Base-by-base conservation (phyloP, 306 rosid species). In the Fragaria ananassa region DNA sequence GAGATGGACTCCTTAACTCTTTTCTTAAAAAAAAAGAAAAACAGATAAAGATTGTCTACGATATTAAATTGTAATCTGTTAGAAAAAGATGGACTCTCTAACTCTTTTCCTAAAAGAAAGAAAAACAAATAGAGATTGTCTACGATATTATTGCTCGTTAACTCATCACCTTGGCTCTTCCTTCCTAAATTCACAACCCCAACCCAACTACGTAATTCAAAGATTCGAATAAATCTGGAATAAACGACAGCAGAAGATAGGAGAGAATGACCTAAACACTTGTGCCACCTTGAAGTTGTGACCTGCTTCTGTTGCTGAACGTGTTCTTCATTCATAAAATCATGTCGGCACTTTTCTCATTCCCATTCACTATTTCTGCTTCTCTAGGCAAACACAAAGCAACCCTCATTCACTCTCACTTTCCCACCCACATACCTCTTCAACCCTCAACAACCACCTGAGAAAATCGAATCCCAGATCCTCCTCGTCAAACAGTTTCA, bases 381-480 rank as follows among this genome's bases (percentile, higher is more conserved):
- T 39, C 25, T 64, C 46, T 74, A 5, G 66, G 62, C 42, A 67
- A 72, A 21, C 57, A 51, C 61, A 54, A 54, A 54, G 13, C 61
- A 34, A 27, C 5, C 14, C 65, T 41, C 69, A 62, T 51, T 18
- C 49, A 64, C 75, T 76, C 58, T 23, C 41, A 10, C 58, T 5
- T 64, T 73, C 80, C 72, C 56, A 83, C 76, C 94, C 84, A 44
- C 21, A 34, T 31, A 85, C 79, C 34, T 19, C 57, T 27, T 74
- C 45, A 35, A 15, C n/a, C 69, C 46, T 64, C 46, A 0, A 46
- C 15, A 63, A 8, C 68, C 73, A 45, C 57, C 78, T 49, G 31
- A 68, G 21, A 53, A 14, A 37, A 21, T 53, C 60, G 2, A 18
- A 10, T 35, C 35, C 6, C 31, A 71, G 63, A 19, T 51, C 45